Base-by-base conservation (phyloP, 768 basidiomycete genomes). In the Clavulina sp. region DNA sequence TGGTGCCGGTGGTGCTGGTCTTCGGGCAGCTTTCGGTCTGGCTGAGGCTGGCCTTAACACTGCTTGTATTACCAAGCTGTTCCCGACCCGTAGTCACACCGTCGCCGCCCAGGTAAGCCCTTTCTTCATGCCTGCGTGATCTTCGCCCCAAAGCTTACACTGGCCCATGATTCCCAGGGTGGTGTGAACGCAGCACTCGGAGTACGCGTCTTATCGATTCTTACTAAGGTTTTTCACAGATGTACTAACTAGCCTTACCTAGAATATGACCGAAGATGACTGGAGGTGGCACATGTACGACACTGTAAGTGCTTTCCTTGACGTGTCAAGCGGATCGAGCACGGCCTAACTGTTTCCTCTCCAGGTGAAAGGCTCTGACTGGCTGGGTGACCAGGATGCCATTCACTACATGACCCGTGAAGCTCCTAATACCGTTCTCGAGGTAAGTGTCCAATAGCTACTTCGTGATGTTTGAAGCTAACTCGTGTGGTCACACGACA, bases 371-470 rank as follows among this genome's bases (percentile, higher is more conserved):
- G 95, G 95, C 56, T 95, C 91, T 49, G 95, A 99, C 69, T 99
- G 95, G 95, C 80, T 97, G 34, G 95, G 95, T 66, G 95, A 99
- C 71, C 91, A 92, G 69, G 95, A 99, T 62, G 95, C 95, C 47
- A 97, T 99, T 60, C 95, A 97, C 63, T 99, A 97, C 71, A 99
- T 99, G 95, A 95, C 89, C 66, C 74, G 89, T 33, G 95, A 99
- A 67, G 95, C 95, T 38, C 93, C 92, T 49, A 73, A 80, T 64
- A 83, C 85, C 31, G 92, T 96, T 57, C 78, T 92, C 48, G 92
- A 96, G 76, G 91, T 84, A 51, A 31, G 69, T 54, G 23, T 23
- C 7, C 30, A 7, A 9, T 19, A 33, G 24, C 4, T 6, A n/a
- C 23, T 50, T 16, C 32, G 4, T 28, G 43, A 4, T 32, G 21